These are phyloP conservation scores for Euphrasia confusa DNA, from an alignment of 257 asterid species.

Conservation along the genomic window DNA sequence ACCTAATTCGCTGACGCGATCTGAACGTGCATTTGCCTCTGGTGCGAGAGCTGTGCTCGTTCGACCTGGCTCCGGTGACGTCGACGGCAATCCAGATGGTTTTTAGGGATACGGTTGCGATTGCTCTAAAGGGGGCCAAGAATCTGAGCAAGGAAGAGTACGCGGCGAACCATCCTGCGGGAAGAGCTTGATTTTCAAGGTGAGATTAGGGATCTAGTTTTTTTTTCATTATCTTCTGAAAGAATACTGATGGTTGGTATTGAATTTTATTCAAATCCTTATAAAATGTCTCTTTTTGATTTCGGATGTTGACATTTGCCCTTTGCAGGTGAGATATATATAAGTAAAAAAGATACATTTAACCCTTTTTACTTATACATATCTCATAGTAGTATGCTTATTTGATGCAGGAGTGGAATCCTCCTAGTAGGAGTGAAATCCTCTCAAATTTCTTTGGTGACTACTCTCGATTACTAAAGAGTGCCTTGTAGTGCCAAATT, in stretches of 20 bases:
- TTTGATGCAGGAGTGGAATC: no score
- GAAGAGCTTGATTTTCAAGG: slow-evolving; percentile 76
- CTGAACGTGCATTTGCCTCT: slow-evolving; percentile 90
- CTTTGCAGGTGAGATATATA: slow-evolving; percentile 74
- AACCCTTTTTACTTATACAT: no score
- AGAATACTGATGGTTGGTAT: neutral
- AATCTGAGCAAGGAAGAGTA: slow-evolving; percentile 73
- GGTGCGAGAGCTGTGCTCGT: slow-evolving; percentile 85
- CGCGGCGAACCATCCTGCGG: slow-evolving; percentile 70
- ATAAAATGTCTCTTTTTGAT: neutral
- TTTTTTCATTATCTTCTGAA: neutral
- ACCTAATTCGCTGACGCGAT: slow-evolving; percentile 67
- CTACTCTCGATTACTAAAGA: no score
- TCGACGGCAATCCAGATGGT: slow-evolving; percentile 66
- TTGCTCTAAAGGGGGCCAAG: slow-evolving; percentile 82
- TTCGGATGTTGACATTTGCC: neutral
- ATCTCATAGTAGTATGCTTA: no score
- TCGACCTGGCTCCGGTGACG: slow-evolving; percentile 82
- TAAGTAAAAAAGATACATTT: no score
- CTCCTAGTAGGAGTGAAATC: no score
- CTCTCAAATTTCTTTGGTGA: no score
- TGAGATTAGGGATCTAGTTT: slow-evolving; percentile 15
- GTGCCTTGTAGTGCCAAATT: no score
- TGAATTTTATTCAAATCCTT: neutral
- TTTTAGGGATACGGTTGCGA: slow-evolving; percentile 84